Conservation (phyloP, 2,329 filamentous ascomycete genomes). For the Plenodomus tracheiphilus region DNA sequence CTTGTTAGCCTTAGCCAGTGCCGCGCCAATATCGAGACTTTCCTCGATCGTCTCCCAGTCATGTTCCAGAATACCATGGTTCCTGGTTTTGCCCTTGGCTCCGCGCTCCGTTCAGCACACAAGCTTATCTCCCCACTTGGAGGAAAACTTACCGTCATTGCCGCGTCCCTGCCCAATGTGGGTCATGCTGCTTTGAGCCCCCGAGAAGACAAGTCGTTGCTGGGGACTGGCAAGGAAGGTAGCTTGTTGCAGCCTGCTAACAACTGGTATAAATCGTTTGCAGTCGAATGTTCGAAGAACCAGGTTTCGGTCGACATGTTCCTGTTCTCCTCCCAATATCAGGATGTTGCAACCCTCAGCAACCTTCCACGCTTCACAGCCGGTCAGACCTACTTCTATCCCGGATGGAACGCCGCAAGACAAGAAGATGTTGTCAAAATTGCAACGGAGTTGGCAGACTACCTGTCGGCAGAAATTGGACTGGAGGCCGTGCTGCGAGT, state of each 20-base stretch:
- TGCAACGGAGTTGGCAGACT: constrained; percentile 94
- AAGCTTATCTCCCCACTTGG: constrained; percentile 93
- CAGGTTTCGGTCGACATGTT: constrained; percentile 78
- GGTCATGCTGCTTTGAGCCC: constrained; percentile 85
- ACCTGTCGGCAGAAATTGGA: constrained; percentile 94
- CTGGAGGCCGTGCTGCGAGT: constrained; percentile 95
- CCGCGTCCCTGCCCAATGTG: constrained; percentile 84
- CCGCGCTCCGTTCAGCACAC: constrained; percentile 87
- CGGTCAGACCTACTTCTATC: constrained; percentile 98
- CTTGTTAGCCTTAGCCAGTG: constrained; percentile 87
- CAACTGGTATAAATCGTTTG: constrained; percentile 98
- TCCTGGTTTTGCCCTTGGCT: constrained; percentile 90
- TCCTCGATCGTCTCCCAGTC: constrained; percentile 85
- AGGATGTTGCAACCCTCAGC: constrained; percentile 94
- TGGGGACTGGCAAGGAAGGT: constrained; percentile 92
- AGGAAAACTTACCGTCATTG: constrained; percentile 92
- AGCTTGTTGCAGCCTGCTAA: constrained; percentile 86
- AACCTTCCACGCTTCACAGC: constrained; percentile 95
- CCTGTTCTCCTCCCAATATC: constrained; percentile 56
- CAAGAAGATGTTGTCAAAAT: constrained; percentile 98
- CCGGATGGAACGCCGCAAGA: constrained; percentile 92
- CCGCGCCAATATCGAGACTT: constrained; percentile 86
- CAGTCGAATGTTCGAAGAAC: constrained; percentile 97
- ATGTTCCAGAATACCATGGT: constrained; percentile 98
- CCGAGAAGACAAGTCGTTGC: constrained; percentile 92